Evolutionary conservation across 1,284 basidiomycete genomes (phyloP), one percentile per base, ranked within the genome.

Genomic region (Veloboletus limbatus): DNA sequence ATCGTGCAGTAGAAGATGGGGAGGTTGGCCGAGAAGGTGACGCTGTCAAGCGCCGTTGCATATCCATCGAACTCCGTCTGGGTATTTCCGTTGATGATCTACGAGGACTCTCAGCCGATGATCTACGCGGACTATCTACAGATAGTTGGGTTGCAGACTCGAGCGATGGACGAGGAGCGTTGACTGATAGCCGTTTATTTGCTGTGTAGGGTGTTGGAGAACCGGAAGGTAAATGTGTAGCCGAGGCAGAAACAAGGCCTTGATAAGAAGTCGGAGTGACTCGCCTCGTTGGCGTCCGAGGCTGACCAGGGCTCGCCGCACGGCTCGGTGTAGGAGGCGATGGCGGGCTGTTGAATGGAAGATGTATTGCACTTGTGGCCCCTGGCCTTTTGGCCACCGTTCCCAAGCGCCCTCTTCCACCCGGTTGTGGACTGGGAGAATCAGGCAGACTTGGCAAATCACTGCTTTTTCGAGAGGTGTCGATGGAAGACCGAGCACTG

Each of bases 361-460:
- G 64, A 55, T 73, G 67, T 40, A 66, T 69, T 41, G 67, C 63
- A 56, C 69, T 74, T 20, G 69, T 56, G 35, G 70, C 64, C 24
- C 63, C 66, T 48, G 68, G 66, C 52, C 65, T 61, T 43, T 66
- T 67, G 17, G 72, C 66, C 48, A 57, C 56, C 37, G 66, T 65
- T 41, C 62, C 53, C 31, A 72, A 63, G 43, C 71, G 69, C 28
- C 70, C 67, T 35, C 73, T 71, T 35, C 72, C 70, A 25, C 69
- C 58, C 17, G 72, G 68, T 30, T 66, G 64, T 28, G 75, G 74
- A 26, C 70, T 74, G 22, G 77, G 77, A 9, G 78, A 77, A 51
- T 69, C 68, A 31, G 75, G 75, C 14, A 72, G 72, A 47, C 64
- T 71, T 37, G 69, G 65, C 37, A 73, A 65, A 44, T 75, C 73